These are phyloP conservation scores for Leccinum fuscescens DNA, from an alignment of 1,284 basidiomycete species.

Conservation along the genomic window DNA sequence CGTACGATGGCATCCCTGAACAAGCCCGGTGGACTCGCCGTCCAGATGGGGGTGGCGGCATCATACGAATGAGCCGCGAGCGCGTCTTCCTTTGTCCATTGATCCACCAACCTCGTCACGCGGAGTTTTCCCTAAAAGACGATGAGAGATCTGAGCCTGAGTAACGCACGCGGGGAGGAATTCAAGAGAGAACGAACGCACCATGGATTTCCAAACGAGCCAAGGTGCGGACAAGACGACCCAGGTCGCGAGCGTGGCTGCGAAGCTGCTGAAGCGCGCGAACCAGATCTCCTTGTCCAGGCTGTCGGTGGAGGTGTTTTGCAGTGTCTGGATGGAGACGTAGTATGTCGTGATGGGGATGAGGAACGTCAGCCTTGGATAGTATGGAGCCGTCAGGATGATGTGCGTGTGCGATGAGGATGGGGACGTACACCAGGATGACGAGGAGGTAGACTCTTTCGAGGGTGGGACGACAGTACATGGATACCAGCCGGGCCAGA, in stretches of 20 bases:
- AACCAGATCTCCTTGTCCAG: constrained; percentile 30
- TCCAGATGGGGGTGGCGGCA: constrained; percentile 43
- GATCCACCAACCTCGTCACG: constrained; percentile 39
- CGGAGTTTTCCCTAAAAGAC: constrained; percentile 44
- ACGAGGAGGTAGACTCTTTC: constrained; percentile 45
- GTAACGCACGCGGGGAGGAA: not conserved
- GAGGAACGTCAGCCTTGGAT: constrained; percentile 39
- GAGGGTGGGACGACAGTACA: constrained; percentile 46
- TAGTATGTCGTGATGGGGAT: constrained; percentile 43
- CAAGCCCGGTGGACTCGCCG: constrained; percentile 42
- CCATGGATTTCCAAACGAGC: constrained; percentile 48
- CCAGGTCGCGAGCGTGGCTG: constrained; percentile 38
- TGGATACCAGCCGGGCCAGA: constrained; percentile 39
- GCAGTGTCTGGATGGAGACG: constrained; percentile 30
- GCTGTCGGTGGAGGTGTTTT: constrained; percentile 7
- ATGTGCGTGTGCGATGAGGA: not conserved
- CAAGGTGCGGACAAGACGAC: constrained; percentile 45
- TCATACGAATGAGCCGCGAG: constrained; percentile 26
- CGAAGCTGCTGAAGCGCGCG: constrained; percentile 41
- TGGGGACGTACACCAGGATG: constrained; percentile 40
- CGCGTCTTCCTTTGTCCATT: constrained; percentile 47
- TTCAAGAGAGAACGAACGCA: constrained; percentile 23
- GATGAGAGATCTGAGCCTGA: not conserved
- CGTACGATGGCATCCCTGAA: constrained; percentile 42
- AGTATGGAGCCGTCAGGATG: not conserved